Evolutionary conservation across 495 filamentous ascomycete genomes (phyloP).

Genomic region (Polyplosphaeria fusca): DNA sequence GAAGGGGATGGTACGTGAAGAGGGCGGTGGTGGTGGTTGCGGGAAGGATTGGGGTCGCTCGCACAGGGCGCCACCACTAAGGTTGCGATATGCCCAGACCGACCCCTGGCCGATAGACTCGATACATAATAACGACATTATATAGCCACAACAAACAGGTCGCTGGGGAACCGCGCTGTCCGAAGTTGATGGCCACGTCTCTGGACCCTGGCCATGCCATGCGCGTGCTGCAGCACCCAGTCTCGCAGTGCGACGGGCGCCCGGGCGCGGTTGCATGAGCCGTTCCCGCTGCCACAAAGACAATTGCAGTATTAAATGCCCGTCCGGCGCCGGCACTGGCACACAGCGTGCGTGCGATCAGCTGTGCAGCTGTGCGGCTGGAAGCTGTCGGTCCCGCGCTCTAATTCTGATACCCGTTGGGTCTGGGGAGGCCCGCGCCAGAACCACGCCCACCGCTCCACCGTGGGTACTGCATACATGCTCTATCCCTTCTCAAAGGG

Average conservation of each 20-base stretch:
- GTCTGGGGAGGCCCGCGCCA: too few relatives aligned
- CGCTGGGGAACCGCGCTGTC: constrained; percentile 22
- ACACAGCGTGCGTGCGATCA: neutral
- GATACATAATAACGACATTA: constrained; percentile 23
- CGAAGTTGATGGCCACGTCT: neutral
- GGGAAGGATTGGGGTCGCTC: constrained; percentile 6
- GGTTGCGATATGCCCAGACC: constrained; percentile 31
- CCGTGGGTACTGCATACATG: too few relatives aligned
- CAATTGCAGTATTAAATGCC: too few relatives aligned
- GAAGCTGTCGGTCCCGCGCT: too few relatives aligned
- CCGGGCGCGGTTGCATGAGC: constrained; percentile 1
- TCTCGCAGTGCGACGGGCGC: neutral
- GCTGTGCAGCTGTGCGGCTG: too few relatives aligned
- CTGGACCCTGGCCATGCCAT: neutral
- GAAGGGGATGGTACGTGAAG: neutral
- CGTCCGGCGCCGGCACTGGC: too few relatives aligned
- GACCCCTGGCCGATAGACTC: constrained; percentile 18
- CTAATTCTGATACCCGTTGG: too few relatives aligned
- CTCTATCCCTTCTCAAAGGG: too few relatives aligned
- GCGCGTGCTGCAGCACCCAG: neutral
- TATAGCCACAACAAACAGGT: constrained; percentile 30
- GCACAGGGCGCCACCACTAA: constrained; percentile 20
- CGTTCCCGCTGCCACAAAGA: too few relatives aligned
- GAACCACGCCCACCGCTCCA: too few relatives aligned
- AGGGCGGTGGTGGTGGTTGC: constrained; percentile 8